Base-by-base conservation (phyloP, 2,329 filamentous ascomycete genomes). In the Alternaria burnsii region DNA sequence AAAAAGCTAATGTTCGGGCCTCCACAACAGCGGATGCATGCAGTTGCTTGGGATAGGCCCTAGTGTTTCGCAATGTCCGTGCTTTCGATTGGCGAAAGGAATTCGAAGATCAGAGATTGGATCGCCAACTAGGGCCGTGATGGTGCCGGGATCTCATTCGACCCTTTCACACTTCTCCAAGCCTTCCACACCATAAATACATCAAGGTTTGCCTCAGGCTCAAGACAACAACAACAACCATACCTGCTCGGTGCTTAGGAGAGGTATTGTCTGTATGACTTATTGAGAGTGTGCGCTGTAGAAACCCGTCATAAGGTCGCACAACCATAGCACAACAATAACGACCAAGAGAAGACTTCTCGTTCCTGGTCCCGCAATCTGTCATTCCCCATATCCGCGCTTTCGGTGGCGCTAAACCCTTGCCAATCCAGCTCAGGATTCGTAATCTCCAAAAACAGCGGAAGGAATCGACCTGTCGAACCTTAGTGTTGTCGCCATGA, bases 41-140 rank as follows among this genome's bases (percentile, higher is more conserved):
- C 55, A 60, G 44, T 54, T 46, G 43, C 47, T 38, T 51, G 56
- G 24, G 43, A 38, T 36, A 50, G 48, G 24, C 18, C 40, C 20
- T 42, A 34, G 42, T 32, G 30, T 24, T 54, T 28, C 46, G 24
- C 11, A 54, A 30, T 47, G 60, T 34, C 60, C 60, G 40, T 61
- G 66, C 68, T 65, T 51, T 63, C 66, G 69, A 70, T 70, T 70
- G 61, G 65, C 65, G 69, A 70, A 52, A 59, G 58, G 50, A 53
- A 60, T 42, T 32, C 44, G 44, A 47, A 48, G 65, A 63, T 60
- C 47, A 60, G 54, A 52, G 54, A 52, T 46, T 56, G 50, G 63
- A 66, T 65, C 62, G 58, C 54, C 63, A 42, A 62, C 55, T 55
- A 62, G 61, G 51, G 41, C 56, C 34, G 50, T 47, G 43, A 16